Conservation (phyloP, 108 stramenopile species). For the Cyclotella sp. region DNA sequence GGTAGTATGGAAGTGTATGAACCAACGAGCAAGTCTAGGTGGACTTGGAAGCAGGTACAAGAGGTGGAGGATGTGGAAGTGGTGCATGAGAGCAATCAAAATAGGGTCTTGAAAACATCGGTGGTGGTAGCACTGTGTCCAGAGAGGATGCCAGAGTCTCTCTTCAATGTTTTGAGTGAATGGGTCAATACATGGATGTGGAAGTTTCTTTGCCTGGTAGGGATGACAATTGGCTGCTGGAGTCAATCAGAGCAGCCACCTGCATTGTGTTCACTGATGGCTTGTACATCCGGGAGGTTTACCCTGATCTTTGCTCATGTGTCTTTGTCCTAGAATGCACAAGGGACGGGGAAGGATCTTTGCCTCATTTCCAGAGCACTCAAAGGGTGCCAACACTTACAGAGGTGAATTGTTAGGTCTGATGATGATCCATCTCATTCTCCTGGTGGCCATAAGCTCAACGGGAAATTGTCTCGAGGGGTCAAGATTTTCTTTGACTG, state of each 20-base stretch:
- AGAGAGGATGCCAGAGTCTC: background rate
- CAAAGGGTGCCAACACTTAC: slow-evolving; percentile 3
- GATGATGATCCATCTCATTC: slow-evolving; percentile 16
- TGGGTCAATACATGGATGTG: slow-evolving; percentile 28
- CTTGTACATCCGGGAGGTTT: slow-evolving; percentile 17
- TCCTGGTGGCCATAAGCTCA: background rate
- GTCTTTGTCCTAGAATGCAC: slow-evolving; percentile 13
- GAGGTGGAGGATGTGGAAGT: background rate
- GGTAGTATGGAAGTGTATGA: background rate
- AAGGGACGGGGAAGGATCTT: slow-evolving; percentile 10
- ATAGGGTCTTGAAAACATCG: background rate
- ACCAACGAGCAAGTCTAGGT: background rate
- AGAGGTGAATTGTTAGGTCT: slow-evolving; percentile 22
- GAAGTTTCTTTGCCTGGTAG: background rate
- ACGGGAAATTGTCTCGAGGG: background rate
- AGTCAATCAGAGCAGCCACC: background rate
- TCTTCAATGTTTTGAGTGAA: slow-evolving; percentile 11
- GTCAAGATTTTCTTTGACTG: slow-evolving; percentile 31
- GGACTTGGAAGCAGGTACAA: background rate
- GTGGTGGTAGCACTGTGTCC: background rate
- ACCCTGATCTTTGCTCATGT: slow-evolving; percentile 6
- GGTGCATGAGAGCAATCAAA: background rate
- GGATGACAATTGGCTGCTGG: background rate
- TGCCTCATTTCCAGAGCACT: background rate
- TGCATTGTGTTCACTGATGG: background rate